These are phyloP conservation scores for Paramecium biaurelia DNA, from an alignment of 73 alveolate genomes.

Conservation along the genomic window DNA sequence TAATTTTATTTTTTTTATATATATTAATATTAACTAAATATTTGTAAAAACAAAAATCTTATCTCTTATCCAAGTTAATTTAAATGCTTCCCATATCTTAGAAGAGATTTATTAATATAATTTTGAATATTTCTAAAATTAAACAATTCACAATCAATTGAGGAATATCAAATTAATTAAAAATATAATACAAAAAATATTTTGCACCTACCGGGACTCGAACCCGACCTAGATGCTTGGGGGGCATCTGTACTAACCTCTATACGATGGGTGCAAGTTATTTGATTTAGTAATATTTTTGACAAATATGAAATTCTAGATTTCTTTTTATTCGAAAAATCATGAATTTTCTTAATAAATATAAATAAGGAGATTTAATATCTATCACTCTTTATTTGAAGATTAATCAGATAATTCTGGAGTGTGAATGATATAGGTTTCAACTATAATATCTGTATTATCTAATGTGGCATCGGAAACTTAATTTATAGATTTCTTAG, in stretches of 20 bases:
- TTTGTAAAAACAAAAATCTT: too few relatives aligned
- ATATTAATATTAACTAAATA: not conserved
- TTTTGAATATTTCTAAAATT: not conserved
- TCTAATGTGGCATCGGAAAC: not conserved
- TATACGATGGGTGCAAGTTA: constrained; percentile 76
- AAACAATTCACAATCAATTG: not conserved
- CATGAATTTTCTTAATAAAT: not conserved
- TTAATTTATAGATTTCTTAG: not conserved
- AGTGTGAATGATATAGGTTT: not conserved
- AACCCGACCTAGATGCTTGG: constrained; percentile 92
- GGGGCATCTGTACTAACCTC: constrained; percentile 89
- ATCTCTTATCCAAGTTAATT: too few relatives aligned
- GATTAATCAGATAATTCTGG: not conserved
- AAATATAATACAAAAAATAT: not conserved
- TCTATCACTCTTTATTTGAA: not conserved
- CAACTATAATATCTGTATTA: not conserved
- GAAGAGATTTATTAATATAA: too few relatives aligned
- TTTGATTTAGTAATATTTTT: not conserved
- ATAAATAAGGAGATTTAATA: not conserved
- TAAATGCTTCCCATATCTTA: not conserved
- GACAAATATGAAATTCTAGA: not conserved
- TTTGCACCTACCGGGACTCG: constrained; percentile 89
- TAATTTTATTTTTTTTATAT: not conserved
- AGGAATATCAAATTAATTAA: not conserved
- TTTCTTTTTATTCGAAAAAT: too few relatives aligned